phyloP scores from a whole-genome alignment of 176 grass and related monocot species.

The Raddia distichophylla region DNA sequence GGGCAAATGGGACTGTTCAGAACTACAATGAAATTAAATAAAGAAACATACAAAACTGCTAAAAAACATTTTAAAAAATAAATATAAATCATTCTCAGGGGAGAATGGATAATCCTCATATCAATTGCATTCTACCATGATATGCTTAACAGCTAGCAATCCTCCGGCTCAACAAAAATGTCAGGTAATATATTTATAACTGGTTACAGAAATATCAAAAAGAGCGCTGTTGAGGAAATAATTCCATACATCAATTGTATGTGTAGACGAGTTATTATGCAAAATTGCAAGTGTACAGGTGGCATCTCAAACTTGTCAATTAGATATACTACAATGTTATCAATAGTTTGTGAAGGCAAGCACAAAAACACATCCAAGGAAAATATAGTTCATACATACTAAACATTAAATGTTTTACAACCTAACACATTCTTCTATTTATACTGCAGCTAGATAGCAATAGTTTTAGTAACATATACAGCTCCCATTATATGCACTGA shows the following conservation, averaged over 20 bases:
- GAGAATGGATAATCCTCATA: neutral
- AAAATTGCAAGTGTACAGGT: too few relatives aligned
- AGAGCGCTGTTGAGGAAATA: neutral
- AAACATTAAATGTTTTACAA: constrained; percentile 8
- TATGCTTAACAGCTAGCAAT: constrained; percentile 3
- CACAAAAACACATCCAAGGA: neutral
- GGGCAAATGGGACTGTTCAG: neutral
- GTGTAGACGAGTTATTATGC: too few relatives aligned
- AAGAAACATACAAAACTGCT: neutral
- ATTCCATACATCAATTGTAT: neutral
- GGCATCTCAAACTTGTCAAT: constrained; percentile 3
- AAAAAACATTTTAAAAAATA: neutral
- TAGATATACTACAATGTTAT: neutral
- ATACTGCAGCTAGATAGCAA: neutral
- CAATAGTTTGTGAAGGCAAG: neutral
- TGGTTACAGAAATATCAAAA: constrained; percentile 10
- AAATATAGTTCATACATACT: neutral
- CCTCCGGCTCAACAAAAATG: neutral
- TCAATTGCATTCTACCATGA: neutral
- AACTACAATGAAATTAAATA: constrained; percentile 5
- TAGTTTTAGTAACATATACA: neutral
- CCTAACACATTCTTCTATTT: neutral
- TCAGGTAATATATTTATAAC: neutral
- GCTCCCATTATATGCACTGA: neutral
- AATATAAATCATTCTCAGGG: neutral